Evolutionary conservation across 2,329 filamentous ascomycete genomes (phyloP).

Genomic region (Cadophora gregata): DNA sequence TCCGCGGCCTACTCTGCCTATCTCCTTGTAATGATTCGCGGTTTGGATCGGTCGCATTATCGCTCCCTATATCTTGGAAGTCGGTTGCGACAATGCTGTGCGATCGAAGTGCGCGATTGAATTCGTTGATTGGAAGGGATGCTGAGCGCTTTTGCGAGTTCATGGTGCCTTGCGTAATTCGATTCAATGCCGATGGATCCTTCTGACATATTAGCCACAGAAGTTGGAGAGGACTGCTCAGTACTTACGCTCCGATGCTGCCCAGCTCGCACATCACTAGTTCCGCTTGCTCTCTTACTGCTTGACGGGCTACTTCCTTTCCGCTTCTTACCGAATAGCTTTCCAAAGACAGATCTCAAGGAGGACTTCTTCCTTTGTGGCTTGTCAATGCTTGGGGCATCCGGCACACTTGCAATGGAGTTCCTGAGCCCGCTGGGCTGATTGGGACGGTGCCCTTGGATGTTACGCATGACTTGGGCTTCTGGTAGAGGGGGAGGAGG

Average conservation of each 20-base stretch:
- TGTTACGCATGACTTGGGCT: slow-evolving; percentile 26
- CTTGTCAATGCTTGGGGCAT: slow-evolving; percentile 44
- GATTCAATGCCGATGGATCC: slow-evolving; percentile 50
- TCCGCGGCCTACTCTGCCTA: slow-evolving; percentile 46
- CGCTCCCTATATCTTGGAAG: slow-evolving; percentile 53
- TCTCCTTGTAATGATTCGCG: slow-evolving; percentile 57
- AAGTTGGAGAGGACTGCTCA: slow-evolving; percentile 7
- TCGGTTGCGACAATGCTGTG: slow-evolving; percentile 65
- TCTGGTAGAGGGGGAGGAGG: slow-evolving; percentile 25
- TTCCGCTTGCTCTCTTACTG: slow-evolving; percentile 22
- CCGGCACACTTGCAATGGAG: slow-evolving; percentile 55
- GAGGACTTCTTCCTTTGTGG: slow-evolving; percentile 64
- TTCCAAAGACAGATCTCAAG: slow-evolving; percentile 60
- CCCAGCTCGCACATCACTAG: slow-evolving; percentile 29
- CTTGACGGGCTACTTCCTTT: slow-evolving; percentile 46
- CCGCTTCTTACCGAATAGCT: slow-evolving; percentile 64
- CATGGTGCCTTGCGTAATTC: slow-evolving; percentile 46
- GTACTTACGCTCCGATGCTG: slow-evolving; percentile 59
- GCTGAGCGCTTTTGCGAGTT: slow-evolving; percentile 57
- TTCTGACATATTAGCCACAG: slow-evolving; percentile 35
- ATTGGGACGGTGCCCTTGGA: slow-evolving; percentile 12
- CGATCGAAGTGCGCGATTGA: slow-evolving; percentile 64
- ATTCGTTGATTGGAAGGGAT: slow-evolving; percentile 66
- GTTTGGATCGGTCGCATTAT: slow-evolving; percentile 39
- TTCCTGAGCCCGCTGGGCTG: slow-evolving; percentile 50